A percentile compares a stretch with the other conserved stretches of the same genome.
phyloP scores from a whole-genome alignment of 371 early-diverging fungal genomes.

The Mucor lusitanicus region DNA sequence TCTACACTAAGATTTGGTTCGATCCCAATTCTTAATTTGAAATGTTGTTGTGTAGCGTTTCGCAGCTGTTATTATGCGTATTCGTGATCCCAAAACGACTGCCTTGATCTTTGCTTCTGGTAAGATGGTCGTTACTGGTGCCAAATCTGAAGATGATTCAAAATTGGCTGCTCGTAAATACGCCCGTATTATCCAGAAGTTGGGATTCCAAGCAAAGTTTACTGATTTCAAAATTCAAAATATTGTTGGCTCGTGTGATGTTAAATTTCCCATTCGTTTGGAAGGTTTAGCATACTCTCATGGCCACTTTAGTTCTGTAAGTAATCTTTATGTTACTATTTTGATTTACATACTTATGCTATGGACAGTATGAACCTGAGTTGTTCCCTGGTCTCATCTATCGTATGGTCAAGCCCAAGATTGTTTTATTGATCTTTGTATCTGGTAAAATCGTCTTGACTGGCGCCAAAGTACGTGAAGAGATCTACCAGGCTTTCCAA shows the following conservation, averaged over 20 bases:
- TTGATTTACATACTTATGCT: not conserved
- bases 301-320: constrained; percentile 95
- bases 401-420: constrained; percentile 99
- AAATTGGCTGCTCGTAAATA: constrained; percentile 99
- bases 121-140: constrained; percentile 99
- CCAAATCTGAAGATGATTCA: constrained; percentile 96
- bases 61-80: constrained; percentile 99
- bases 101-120: constrained; percentile 99
- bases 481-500: constrained; percentile 99
- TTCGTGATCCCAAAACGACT: constrained; percentile 99
- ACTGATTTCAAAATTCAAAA: constrained; percentile 99
- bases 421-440: constrained; percentile 99
- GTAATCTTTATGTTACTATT: constrained; percentile 24
- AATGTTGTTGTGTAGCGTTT: constrained; percentile 79
- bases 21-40: not conserved
- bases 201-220: constrained; percentile 99
- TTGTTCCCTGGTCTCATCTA: constrained; percentile 99
- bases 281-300: constrained; percentile 99
- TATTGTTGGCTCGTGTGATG: constrained; percentile 99
- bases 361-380: constrained; percentile 97
- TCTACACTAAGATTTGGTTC: not conserved
- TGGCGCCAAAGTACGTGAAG: constrained; percentile 99
- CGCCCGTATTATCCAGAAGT: constrained; percentile 99
- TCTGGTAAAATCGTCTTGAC: constrained; percentile 99
- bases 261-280: constrained; percentile 99